Percentiles rank a stretch among this genome's conserved stretches.
These are phyloP conservation scores for Salix brachista DNA, from an alignment of 345 rosid species.

Conservation along the genomic window DNA sequence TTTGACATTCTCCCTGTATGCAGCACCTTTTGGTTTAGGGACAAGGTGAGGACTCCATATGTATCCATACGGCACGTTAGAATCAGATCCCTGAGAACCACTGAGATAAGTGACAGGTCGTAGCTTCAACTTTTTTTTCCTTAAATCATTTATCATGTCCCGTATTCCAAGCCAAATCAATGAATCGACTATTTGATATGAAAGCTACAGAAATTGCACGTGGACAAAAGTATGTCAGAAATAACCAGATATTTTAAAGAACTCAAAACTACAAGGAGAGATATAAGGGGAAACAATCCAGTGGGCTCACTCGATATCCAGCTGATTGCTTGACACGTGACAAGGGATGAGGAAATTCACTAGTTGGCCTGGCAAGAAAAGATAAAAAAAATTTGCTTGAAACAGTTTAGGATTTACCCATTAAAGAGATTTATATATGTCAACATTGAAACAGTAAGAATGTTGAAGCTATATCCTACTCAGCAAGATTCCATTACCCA, in stretches of 20 bases:
- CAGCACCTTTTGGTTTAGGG: constrained; percentile 95
- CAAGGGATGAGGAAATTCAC: constrained; percentile 98
- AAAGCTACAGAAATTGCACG: constrained; percentile 48
- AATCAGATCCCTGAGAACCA: constrained; percentile 89
- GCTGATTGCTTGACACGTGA: constrained; percentile 97
- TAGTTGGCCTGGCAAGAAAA: constrained; percentile 68
- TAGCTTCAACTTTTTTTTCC: constrained; percentile 85
- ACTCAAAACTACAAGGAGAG: background rate
- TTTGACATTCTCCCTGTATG: background rate
- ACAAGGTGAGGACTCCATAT: constrained; percentile 99
- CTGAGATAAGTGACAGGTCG: constrained; percentile 98
- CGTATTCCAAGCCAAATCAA: constrained; percentile 98
- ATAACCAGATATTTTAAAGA: background rate
- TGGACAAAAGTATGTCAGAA: background rate
- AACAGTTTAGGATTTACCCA: constrained; percentile 24
- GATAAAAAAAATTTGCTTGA: constrained; percentile 17
- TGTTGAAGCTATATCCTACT: constrained; percentile 18
- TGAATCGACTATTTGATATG: constrained; percentile 96
- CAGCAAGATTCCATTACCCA: constrained; percentile 44
- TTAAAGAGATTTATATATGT: background rate
- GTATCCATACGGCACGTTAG: constrained; percentile 89
- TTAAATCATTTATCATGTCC: constrained; percentile 89
- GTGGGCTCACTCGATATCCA: constrained; percentile 81
- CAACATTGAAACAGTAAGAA: constrained; percentile 16
- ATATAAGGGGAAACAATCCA: background rate